Evolutionary conservation across 257 asterid genomes (phyloP).

Genomic region (Jacaranda copaia): DNA sequence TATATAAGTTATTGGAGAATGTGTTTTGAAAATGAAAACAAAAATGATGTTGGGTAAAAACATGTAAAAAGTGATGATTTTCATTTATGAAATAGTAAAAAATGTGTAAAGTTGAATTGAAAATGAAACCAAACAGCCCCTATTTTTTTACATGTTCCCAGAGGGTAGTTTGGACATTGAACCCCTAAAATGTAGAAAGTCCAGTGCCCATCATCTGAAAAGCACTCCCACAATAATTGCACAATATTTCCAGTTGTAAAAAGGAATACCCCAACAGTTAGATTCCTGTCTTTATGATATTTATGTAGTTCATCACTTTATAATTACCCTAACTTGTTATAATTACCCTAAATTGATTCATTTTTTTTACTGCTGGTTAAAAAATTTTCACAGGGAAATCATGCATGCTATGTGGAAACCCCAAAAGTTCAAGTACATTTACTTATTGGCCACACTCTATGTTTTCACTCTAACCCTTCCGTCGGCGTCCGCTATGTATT

Average conservation of each 20-base stretch:
- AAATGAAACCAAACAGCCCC: too few relatives aligned
- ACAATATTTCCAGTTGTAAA: conserved; percentile 36
- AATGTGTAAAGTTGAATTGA: too few relatives aligned
- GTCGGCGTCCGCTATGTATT: conserved; percentile 78
- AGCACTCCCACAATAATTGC: conserved; percentile 44
- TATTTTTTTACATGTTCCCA: background rate
- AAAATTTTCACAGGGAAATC: conserved; percentile 63
- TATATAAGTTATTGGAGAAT: too few relatives aligned
- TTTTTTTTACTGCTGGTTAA: conserved; percentile 3
- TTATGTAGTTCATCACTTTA: background rate
- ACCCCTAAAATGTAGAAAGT: background rate
- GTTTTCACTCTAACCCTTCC: conserved; percentile 89
- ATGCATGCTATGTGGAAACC: conserved; percentile 99
- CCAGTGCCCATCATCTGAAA: conserved; percentile 42
- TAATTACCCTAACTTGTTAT: background rate
- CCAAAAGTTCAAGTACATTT: conserved; percentile 75
- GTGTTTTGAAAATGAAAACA: too few relatives aligned
- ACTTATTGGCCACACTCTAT: conserved; percentile 74
- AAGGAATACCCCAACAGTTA: conserved; percentile 23
- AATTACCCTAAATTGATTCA: background rate
- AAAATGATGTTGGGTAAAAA: too few relatives aligned
- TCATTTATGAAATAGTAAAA: too few relatives aligned
- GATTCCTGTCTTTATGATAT: conserved; percentile 37
- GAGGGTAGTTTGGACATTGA: conserved; percentile 35
- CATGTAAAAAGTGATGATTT: too few relatives aligned